Percentiles rank a stretch among this genome's conserved stretches.
Conservation (phyloP, 306 rosid genomes). For the Cajanus cajan region DNA sequence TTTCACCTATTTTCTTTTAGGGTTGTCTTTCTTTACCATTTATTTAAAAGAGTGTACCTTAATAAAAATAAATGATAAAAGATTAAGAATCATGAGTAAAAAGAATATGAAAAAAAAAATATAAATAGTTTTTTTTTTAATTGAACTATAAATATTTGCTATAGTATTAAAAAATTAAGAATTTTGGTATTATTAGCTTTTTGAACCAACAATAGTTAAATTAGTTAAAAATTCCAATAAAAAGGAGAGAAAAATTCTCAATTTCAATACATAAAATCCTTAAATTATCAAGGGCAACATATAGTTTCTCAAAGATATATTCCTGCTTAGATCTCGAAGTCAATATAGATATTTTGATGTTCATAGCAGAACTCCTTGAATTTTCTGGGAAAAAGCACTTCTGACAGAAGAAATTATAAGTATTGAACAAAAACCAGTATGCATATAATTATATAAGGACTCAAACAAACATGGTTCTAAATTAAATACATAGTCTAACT, state of each 20-base stretch:
- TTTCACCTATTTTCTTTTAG: no score
- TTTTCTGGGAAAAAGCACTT: neutral
- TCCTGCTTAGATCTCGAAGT: neutral
- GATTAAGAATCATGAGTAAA: no score
- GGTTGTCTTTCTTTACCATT: no score
- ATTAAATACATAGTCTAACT: neutral
- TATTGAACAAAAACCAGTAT: neutral
- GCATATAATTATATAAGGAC: neutral
- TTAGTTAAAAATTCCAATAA: neutral
- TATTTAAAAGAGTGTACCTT: no score
- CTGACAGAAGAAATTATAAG: neutral
- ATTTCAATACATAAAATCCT: neutral
- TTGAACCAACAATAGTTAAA: neutral
- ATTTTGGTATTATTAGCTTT: no score
- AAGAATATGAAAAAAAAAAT: no score
- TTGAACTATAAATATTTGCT: no score
- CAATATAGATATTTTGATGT: neutral
- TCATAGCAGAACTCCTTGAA: neutral
- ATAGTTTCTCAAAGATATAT: neutral
- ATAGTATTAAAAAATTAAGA: no score
- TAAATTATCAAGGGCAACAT: neutral
- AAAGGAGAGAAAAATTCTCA: neutral
- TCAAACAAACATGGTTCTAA: neutral
- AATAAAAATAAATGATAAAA: no score
- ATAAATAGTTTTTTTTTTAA: no score